Evolutionary conservation across 306 rosid species (phyloP), one percentile per base, ranked within the genome.

Genomic region (Quercus engelmannii): DNA sequence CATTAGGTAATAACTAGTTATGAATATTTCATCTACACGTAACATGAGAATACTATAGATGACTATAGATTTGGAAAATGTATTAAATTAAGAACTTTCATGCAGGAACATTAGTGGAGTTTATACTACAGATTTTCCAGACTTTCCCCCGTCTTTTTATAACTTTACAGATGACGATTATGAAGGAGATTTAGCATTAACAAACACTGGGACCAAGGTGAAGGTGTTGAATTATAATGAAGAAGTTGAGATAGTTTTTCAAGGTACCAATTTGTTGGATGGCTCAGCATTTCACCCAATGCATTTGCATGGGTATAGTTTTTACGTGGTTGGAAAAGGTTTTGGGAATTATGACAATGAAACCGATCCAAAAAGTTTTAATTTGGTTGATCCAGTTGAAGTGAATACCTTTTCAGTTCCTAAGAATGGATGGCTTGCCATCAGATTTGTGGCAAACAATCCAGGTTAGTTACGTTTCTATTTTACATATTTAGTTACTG

Each of bases 311-410:
- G 81, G 81, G 25, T 19, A 67, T 33, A 35, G 72, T 17, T 67
- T 67, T 25, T 67, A 31, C 10, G 26, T 67, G 55, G 69, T 33
- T 18, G 72, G 72, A 8, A 33, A 21, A 67, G 83, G 55, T 14
- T 6, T 35, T 15, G 18, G 55, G 11, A 77, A 55, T 35, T 69
- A 30, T 23, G 4, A 77, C 30, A 77, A 67, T 1, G 69, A 13
- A 8, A 77, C 57, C 23, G 81, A 77, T 9, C 78, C 82, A 26
- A 25, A 55, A 19, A 68, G 76, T 5, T 83, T 74, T 55, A 83
- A 83, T 65, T 83, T 83, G 77, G 77, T 79, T 62, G 83, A 83
- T 75, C 86, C 83, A 18, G 83, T 80, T 1, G 76, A 69, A 54
- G 63, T 69, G 3, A 83, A 79, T 70, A 83, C 86, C 26, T 1